Evolutionary conservation across 1,139 yeast genomes (phyloP), one percentile per base, ranked within the genome.

Genomic region (Meyerozyma guilliermondii): DNA sequence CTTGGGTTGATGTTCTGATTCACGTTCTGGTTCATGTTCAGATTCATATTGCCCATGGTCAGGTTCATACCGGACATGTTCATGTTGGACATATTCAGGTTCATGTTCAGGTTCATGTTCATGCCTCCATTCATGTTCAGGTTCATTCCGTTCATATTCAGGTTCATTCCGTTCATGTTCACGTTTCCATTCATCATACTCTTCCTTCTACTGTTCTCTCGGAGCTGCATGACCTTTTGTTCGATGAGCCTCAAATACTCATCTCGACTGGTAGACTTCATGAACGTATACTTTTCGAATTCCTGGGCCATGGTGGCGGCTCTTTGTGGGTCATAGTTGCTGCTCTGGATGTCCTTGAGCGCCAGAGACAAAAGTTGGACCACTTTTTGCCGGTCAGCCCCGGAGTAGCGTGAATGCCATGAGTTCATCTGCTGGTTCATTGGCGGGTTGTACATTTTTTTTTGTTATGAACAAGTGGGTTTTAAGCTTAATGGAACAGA

Each of bases 261-360:
- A 41, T 71, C 76, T 38, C 70, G 56, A 40, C 66, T 56, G 43
- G 56, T 62, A 8, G 74, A 58, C 47, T 68, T 68, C 54, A 62
- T 59, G 47, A 69, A 71, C 22, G 74, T 68, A 46, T 56, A 63
- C 51, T 68, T 69, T 47, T 72, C 78, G 48, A 71, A 71, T 44
- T 71, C 76, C 41, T 65, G 71, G 23, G 78, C 76, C 63, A 71
- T 67, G 34, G 58, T 55, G 17, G 66, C 59, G 20, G 74, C 74
- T 41, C 66, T 60, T 44, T 66, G 71, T 26, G 63, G 63, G 49
- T 69, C 70, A 47, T 62, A 67, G 47, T 56, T 63, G 35, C 62
- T 48, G 20, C 60, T 63, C 47, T 66, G 75, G 44, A 70, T 60
- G 37, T 70, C 76, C 45, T 66, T 64, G 40, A 72, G 60, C 3